Conservation (phyloP, 306 rosid genomes). For the Vicia faba region DNA sequence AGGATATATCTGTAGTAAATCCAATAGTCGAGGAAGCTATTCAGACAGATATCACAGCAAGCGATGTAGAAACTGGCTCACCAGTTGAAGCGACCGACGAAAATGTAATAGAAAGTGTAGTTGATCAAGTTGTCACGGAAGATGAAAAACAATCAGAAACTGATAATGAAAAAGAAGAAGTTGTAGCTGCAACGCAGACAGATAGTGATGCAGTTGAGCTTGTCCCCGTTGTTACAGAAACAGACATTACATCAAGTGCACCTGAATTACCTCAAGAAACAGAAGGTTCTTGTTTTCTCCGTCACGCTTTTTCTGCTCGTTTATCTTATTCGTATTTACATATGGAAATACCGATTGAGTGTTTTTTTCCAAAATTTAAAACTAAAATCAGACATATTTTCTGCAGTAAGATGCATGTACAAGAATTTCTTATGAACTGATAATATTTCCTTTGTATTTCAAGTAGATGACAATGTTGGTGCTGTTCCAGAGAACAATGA, state of each 20-base stretch:
- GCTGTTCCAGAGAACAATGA: slow-evolving; percentile 39
- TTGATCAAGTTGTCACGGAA: slow-evolving; percentile 42
- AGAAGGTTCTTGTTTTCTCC: slow-evolving; percentile 47
- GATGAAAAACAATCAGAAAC: slow-evolving; percentile 48
- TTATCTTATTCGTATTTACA: slow-evolving; percentile 21
- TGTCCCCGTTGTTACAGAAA: slow-evolving; percentile 45
- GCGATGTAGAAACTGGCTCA: slow-evolving; percentile 37
- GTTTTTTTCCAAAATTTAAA: not conserved
- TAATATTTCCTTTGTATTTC: too few relatives aligned
- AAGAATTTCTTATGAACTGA: too few relatives aligned
- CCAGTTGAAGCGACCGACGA: slow-evolving; percentile 47
- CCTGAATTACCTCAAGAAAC: slow-evolving; percentile 40
- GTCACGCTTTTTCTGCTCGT: slow-evolving; percentile 16
- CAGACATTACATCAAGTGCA: slow-evolving; percentile 48
- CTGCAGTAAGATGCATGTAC: not conserved
- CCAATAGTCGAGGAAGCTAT: slow-evolving; percentile 43
- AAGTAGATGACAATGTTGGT: slow-evolving; percentile 17
- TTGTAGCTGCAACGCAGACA: slow-evolving; percentile 41
- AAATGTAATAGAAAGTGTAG: slow-evolving; percentile 44
- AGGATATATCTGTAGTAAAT: slow-evolving; percentile 34
- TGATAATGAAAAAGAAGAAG: slow-evolving; percentile 42
- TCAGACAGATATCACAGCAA: slow-evolving; percentile 46
- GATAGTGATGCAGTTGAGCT: slow-evolving; percentile 47
- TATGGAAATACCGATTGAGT: slow-evolving; percentile 13
- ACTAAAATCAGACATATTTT: slow-evolving; percentile 31